These are phyloP conservation scores for Lachnellula subtilissima DNA, from an alignment of 2,329 filamentous ascomycete genomes.

Conservation along the genomic window DNA sequence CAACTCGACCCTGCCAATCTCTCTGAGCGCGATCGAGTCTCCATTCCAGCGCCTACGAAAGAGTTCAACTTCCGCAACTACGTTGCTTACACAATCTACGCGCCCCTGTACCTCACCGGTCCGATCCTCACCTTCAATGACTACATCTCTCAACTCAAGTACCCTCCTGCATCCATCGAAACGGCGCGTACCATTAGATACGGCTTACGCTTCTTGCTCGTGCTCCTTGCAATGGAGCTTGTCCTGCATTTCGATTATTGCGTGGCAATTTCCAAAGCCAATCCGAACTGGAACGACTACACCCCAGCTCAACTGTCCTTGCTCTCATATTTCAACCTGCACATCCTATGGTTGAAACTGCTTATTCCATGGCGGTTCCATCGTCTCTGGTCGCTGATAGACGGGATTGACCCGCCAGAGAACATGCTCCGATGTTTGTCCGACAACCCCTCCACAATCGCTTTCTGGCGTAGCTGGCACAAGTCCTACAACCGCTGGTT, in stretches of 20 bases:
- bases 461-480: conserved; percentile 97
- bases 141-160: conserved; percentile 81
- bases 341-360: conserved; percentile 96
- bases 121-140: conserved; percentile 98
- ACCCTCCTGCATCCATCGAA: conserved; percentile 67
- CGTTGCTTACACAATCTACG: conserved; percentile 83
- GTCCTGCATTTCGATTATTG: conserved; percentile 90
- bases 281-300: conserved; percentile 76
- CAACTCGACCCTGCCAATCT: conserved; percentile 83
- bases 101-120: conserved; percentile 85
- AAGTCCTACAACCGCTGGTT: conserved; percentile 93
- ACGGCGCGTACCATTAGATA: conserved; percentile 70
- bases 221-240: conserved; percentile 83
- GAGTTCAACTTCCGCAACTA: conserved; percentile 85
- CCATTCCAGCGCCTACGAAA: conserved; percentile 62
- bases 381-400: conserved; percentile 88
- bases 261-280: conserved; percentile 80
- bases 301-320: conserved; percentile 83
- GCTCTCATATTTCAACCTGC: conserved; percentile 91
- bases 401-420: conserved; percentile 91
- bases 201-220: conserved; percentile 73
- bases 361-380: conserved; percentile 98
- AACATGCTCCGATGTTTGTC: conserved; percentile 98
- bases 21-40: conserved; percentile 82
- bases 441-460: conserved; percentile 85